Evolutionary conservation across 371 early-diverging fungal species (phyloP), one percentile per base, ranked within the genome.

Genomic region (Cokeromyces recurvatus): DNA sequence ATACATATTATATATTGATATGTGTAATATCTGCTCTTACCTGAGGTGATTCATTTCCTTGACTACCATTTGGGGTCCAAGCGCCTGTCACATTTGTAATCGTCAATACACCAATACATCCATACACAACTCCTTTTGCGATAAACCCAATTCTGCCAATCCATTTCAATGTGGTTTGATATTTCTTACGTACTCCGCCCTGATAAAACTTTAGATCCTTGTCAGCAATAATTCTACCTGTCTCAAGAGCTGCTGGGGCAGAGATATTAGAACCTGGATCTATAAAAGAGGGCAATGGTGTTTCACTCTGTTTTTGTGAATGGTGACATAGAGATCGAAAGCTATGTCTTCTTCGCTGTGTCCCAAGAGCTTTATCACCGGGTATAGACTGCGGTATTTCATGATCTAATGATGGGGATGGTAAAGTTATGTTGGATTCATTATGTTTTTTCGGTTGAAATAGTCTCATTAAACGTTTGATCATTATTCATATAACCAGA

Each of bases 61-160:
- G 41, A 40, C 68, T 67, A 17, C 71, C 71, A 37, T 70, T 65
- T 1, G 74, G 74, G 14, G 66, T 68, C 48, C 50, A 48, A 7
- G 63, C 59, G 14, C 68, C 68, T 20, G 61, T 49, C 15, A 68
- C 57, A 52, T 67, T 70, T 1, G 68, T 67, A 17, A 62, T 52
- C 4, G 67, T 68, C 22, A 74, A 48, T 0, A 67, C 71, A 24
- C 74, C 71, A 38, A 74, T 74, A 38, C 68, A 62, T 2, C 71
- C 74, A 40, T 74, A 74, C 1, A 74, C 74, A 20, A 74, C 45
- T 9, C 64, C 74, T 54, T 74, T 74, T 3, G 71, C 71, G 17
- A 65, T 55, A 31, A 74, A 74, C 1, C 74, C 74, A 15, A 64
- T 32, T 39, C 60, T 43, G 9, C 68, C 68, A 21, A 68, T 32